A percentile compares a stretch with the other conserved stretches of the same genome.
phyloP scores from a whole-genome alignment of 1,284 basidiomycete genomes.

The Vanrija sp. region DNA sequence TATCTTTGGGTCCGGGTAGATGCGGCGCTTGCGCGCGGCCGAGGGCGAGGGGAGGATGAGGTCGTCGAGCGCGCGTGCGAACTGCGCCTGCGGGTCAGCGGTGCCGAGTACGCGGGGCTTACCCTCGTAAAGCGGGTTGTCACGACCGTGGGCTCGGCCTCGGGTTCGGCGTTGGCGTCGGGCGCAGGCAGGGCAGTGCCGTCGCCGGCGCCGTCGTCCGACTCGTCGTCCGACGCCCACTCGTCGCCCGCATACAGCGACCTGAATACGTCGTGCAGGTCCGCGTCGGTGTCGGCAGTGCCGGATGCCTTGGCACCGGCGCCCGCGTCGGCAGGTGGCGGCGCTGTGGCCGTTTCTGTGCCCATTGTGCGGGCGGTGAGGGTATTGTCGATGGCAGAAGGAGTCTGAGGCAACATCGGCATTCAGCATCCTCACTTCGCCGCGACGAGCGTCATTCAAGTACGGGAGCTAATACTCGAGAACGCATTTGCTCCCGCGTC shows the following conservation, averaged over 20 bases:
- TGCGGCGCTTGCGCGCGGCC: neutral
- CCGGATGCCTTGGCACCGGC: neutral
- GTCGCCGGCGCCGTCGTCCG: neutral
- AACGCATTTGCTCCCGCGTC: no score
- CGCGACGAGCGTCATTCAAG: no score
- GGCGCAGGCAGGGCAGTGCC: no score
- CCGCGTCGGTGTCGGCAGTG: constrained; percentile 1
- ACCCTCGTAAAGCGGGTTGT: neutral
- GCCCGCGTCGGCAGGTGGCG: neutral
- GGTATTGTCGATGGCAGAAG: neutral
- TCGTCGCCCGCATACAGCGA: constrained; percentile 13
- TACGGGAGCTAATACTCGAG: no score
- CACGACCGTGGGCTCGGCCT: neutral
- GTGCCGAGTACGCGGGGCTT: neutral
- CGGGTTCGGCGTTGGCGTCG: neutral
- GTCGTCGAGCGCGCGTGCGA: constrained; percentile 1
- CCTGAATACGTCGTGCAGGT: constrained; percentile 16
- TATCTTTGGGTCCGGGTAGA: neutral
- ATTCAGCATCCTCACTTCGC: no score
- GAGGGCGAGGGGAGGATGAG: constrained; percentile 3
- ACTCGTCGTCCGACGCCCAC: constrained; percentile 4
- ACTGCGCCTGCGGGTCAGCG: neutral
- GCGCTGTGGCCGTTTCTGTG: neutral
- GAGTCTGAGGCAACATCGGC: no score
- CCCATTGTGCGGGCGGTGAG: neutral